Base-by-base conservation (phyloP, 495 filamentous ascomycete genomes). In the Neurospora tetraspora region DNA sequence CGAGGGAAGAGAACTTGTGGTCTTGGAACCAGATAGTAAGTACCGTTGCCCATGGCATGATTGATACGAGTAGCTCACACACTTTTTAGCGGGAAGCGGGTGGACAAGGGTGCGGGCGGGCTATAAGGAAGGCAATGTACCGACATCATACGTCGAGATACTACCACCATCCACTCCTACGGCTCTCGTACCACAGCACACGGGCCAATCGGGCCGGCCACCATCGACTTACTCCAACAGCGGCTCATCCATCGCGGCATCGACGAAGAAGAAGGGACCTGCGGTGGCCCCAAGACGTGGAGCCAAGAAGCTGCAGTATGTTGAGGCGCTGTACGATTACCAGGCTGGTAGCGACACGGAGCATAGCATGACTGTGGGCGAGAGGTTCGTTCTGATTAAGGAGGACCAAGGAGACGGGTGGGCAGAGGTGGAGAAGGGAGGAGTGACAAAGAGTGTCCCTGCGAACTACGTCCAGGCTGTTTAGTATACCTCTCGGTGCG, bases 281-380 rank as follows among this genome's bases (percentile, higher is more conserved):
- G 94, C 91, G 0, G 96, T 99, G 16, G 96, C 94, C 31, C 96
- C 96, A 11, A 91, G 92, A 75, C 88, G 95, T 10, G 95, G 94
- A 11, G 96, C 94, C 16, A 97, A 97, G 89, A 97, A 97, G 77
- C 82, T 97, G n/a, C 92, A 91, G 77, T 96, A 98, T 75, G 94
- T 96, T 8, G 93, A 97, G 79, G 96, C 96, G 3, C 45, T 98
- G 79, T 99, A 98, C 77, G 93, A 95, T 38, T 99, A 99, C 78
- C 85, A 90, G 73, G 93, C 95, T 9, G 88, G 92, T 74, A 94
- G 90, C 77, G 93, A 96, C 42, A 88, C 88, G 39, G 96, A 99
- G 81, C 93, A 93, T 83, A 92, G 85, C 78, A 99, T 99, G 93
- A 73, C 78, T 4, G 96, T 96, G 82, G 96, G 96, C 0, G 96